phyloP scores from a whole-genome alignment of 2,329 filamentous ascomycete genomes.

The Fusarium annulatum region DNA sequence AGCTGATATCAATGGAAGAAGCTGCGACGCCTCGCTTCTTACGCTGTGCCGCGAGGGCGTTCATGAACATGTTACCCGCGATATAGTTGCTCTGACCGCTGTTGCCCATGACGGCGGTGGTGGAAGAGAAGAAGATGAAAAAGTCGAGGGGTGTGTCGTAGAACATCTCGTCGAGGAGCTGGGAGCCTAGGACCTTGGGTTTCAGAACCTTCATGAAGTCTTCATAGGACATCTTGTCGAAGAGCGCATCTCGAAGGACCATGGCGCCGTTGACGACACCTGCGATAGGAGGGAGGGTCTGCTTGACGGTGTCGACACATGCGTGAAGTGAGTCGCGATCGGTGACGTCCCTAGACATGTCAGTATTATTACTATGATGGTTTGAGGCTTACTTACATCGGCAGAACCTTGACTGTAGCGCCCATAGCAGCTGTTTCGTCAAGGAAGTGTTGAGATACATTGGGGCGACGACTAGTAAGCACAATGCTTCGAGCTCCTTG shows the following conservation, averaged over 20 bases:
- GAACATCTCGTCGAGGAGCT: background rate
- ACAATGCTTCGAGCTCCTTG: background rate
- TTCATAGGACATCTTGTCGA: fast-evolving
- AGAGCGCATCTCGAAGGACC: background rate
- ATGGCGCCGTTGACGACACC: background rate
- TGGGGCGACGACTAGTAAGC: background rate
- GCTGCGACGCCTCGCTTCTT: background rate
- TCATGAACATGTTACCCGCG: conserved; percentile 1
- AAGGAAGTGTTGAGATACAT: background rate
- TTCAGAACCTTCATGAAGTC: background rate
- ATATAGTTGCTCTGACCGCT: background rate
- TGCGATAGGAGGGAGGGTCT: background rate
- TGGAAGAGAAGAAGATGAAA: conserved; percentile 4
- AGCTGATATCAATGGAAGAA: background rate
- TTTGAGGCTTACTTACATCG: background rate
- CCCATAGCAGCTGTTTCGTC: background rate
- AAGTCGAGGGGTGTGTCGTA: background rate
- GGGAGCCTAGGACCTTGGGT: background rate
- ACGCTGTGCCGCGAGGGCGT: background rate
- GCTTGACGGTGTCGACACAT: fast-evolving
- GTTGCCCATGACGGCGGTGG: background rate
- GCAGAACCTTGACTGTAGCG: background rate
- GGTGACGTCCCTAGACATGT: background rate
- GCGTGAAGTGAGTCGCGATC: background rate
- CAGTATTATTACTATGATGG: too few species aligned